These are phyloP conservation scores for Letharia columbiana DNA, from an alignment of 495 filamentous ascomycete genomes.

Conservation along the genomic window DNA sequence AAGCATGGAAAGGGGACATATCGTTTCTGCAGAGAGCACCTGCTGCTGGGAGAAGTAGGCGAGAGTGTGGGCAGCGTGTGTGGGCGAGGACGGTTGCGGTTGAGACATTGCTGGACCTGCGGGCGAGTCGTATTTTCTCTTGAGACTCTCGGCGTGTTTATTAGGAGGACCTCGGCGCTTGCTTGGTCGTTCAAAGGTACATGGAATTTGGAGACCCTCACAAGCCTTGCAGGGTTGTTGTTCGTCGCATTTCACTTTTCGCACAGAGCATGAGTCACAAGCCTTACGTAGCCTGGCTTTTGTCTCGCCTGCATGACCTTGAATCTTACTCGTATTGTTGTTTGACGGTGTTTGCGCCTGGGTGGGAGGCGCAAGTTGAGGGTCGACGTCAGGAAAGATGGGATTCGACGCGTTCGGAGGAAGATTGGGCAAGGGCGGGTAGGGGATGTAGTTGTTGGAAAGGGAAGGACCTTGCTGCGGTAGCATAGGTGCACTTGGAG, in stretches of 20 bases:
- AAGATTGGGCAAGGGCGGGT: constrained; percentile 5
- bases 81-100: constrained; percentile 31
- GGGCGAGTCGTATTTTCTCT: constrained; percentile 48
- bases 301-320: neutral
- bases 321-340: constrained; percentile 5
- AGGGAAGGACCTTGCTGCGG: constrained; percentile 8
- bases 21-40: constrained; percentile 56
- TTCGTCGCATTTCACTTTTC: constrained; percentile 88
- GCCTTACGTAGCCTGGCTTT: constrained; percentile 57
- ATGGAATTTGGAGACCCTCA: constrained; percentile 67
- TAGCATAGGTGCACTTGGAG: constrained; percentile 10
- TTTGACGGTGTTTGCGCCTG: constrained; percentile 9
- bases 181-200: constrained; percentile 71
- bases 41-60: constrained; percentile 36
- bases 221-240: constrained; percentile 73
- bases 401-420: neutral
- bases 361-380: constrained; percentile 12
- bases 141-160: constrained; percentile 73
- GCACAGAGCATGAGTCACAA: constrained; percentile 76
- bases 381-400: constrained; percentile 12
- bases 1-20: constrained; percentile 60
- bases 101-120: constrained; percentile 16
- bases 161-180: constrained; percentile 79
- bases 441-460: constrained; percentile 2
- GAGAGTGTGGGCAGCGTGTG: constrained; percentile 37